Base-by-base conservation (phyloP, 805 yeast species). In the Kazachstania martiniae region DNA sequence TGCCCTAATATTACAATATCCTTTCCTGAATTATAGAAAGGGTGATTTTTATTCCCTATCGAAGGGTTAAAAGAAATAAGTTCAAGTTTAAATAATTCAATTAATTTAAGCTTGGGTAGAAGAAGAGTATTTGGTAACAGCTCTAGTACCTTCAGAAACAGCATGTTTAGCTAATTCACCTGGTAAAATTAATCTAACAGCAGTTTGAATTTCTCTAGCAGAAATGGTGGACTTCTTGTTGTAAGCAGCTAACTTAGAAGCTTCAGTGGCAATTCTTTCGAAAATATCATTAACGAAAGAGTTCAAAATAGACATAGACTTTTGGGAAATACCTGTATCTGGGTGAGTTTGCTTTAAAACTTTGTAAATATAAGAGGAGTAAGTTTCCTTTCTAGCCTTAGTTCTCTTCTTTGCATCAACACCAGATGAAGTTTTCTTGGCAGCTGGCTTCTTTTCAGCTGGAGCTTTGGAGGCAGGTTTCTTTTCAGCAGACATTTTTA, bases 81-180 rank as follows among this genome's bases (percentile, higher is more conserved):
- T 19, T 8, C 7, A 25, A 25, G 6, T 28, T 14, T n/a, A n/a
- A n/a, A n/a, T n/a, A n/a, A n/a, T n/a, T n/a, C n/a, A n/a, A n/a
- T 13, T 7, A 16, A 36, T 35, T 52, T 49, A 61, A 51, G 66
- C 66, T 47, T 53, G 58, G 44, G 63, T 54, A 34, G 66, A 58
- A 58, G 94, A 79, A 57, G 94, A 80, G 77, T 84, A 85, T 73
- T 85, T 85, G 66, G 95, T 83, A 55, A 85, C 94, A 63, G 95
- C 94, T 77, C 94, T 83, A 53, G 95, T 85, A 74, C 95, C 96
- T 72, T 87, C 96, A 55, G 94, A 81, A 56, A 86, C 94, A 58
- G 96, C 95, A 69, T 87, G 96, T 75, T 86, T 86, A 53, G 95
- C 95, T 63, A 87, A 75, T 73, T 87, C 96, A 77, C 96, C 96